Evolutionary conservation across 2,329 filamentous ascomycete species (phyloP).

Genomic region (Pestalotiopsis sp.): DNA sequence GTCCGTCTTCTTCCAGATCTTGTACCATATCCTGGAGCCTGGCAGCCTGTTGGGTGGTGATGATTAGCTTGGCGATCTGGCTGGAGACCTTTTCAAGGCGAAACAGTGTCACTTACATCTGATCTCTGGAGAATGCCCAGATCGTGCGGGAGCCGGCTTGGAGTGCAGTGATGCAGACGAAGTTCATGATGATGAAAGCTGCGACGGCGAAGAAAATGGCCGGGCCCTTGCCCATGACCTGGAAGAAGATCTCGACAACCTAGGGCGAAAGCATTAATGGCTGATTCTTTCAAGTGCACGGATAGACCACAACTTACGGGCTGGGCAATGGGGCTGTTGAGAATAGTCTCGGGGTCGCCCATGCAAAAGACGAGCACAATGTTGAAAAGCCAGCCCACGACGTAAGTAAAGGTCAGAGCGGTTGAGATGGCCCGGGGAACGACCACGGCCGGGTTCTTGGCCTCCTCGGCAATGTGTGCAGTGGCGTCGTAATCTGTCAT

Average conservation of each 20-base stretch:
- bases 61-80: background rate
- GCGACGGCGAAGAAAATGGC: slow-evolving; percentile 58
- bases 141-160: slow-evolving; percentile 55
- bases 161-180: slow-evolving; percentile 60
- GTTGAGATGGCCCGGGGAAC: slow-evolving; percentile 53
- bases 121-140: slow-evolving; percentile 58
- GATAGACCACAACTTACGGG: slow-evolving; percentile 30
- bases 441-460: slow-evolving; percentile 38
- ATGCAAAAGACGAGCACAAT: slow-evolving; percentile 61
- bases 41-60: slow-evolving; percentile 33
- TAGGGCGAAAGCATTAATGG: background rate
- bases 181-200: slow-evolving; percentile 60
- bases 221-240: slow-evolving; percentile 54
- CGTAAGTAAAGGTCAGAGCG: slow-evolving; percentile 58
- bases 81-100: too few species aligned
- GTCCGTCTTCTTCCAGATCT: slow-evolving; percentile 48
- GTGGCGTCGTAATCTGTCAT: slow-evolving; percentile 53
- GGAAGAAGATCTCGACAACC: slow-evolving; percentile 60
- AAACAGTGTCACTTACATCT: slow-evolving; percentile 29
- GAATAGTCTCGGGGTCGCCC: slow-evolving; percentile 50
- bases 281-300: background rate
- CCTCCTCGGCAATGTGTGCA: slow-evolving; percentile 53
- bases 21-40: slow-evolving; percentile 49
- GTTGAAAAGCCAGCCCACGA: slow-evolving; percentile 59
- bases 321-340: slow-evolving; percentile 48